phyloP scores from a whole-genome alignment of 352 stramenopile species.

The Phytophthora ramorum region DNA sequence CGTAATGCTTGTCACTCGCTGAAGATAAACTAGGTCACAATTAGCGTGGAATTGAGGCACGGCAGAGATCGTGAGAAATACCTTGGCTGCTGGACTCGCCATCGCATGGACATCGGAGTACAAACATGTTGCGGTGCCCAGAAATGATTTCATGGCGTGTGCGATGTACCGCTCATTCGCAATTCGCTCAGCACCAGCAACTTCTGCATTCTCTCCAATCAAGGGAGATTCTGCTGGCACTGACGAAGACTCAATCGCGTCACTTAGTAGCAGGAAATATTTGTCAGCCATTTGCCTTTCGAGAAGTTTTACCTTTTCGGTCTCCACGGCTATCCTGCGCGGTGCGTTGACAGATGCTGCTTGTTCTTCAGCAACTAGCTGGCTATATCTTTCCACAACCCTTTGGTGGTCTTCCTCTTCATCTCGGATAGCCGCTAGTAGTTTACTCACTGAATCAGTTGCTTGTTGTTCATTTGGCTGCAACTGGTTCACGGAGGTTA shows the following conservation, averaged over 20 bases:
- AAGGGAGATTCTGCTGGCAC: background rate
- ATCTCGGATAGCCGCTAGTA: conserved; percentile 29
- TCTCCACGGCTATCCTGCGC: conserved; percentile 11
- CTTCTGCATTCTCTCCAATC: background rate
- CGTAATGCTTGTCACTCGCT: conserved; percentile 42
- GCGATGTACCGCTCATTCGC: conserved; percentile 57
- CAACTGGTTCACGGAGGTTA: conserved; percentile 23
- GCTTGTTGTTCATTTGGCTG: background rate
- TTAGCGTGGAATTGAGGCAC: conserved; percentile 48
- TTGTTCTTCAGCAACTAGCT: conserved; percentile 16
- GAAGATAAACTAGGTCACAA: conserved; percentile 63
- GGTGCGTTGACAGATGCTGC: background rate
- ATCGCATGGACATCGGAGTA: conserved; percentile 44
- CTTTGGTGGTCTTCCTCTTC: conserved; percentile 27
- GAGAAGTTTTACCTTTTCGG: conserved; percentile 38
- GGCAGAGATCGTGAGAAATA: conserved; percentile 51
- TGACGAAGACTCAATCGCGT: background rate
- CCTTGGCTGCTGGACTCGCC: conserved; percentile 18
- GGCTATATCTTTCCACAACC: conserved; percentile 4
- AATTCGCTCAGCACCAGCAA: conserved; percentile 16
- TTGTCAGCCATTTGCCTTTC: conserved; percentile 30
- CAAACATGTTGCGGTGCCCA: conserved; percentile 40
- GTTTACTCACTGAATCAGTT: conserved; percentile 14
- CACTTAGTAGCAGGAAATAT: conserved; percentile 41
- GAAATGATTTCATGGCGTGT: conserved; percentile 45